These are phyloP conservation scores for Yarrowia bubula DNA, from an alignment of 805 yeast species.

Conservation along the genomic window DNA sequence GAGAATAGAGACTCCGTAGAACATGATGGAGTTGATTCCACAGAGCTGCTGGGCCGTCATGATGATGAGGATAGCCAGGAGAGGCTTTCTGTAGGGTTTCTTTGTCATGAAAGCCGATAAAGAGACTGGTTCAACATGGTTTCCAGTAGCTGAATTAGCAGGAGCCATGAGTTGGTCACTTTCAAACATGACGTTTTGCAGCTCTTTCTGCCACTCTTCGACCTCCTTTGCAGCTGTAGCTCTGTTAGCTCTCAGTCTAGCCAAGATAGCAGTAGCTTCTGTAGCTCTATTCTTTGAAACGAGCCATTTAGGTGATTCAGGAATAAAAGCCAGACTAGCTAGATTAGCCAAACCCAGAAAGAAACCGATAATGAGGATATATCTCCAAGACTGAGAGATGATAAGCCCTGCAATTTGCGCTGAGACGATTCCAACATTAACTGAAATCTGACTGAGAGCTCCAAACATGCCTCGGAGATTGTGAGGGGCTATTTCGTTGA, in stretches of 20 bases:
- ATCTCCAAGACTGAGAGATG: conserved; percentile 78
- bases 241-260: conserved; percentile 40
- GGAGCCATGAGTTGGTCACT: conserved; percentile 13
- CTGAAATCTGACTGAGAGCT: conserved; percentile 81
- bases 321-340: conserved; percentile 43
- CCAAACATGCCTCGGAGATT: conserved; percentile 75
- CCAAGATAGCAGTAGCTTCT: conserved; percentile 45
- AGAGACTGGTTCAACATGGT: conserved; percentile 8
- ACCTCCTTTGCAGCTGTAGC: conserved; percentile 35
- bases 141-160: conserved; percentile 3
- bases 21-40: conserved; percentile 89
- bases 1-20: conserved; percentile 87
- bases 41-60: conserved; percentile 85
- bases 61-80: conserved; percentile 64
- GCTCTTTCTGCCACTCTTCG: conserved; percentile 31
- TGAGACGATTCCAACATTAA: conserved; percentile 77
- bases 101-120: conserved; percentile 48
- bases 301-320: conserved; percentile 87
- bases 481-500: conserved; percentile 76
- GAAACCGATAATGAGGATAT: conserved; percentile 60
- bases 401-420: conserved; percentile 73
- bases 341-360: conserved; percentile 53
- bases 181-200: conserved; percentile 26
- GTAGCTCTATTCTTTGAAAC: conserved; percentile 46
- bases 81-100: conserved; percentile 54